These are phyloP conservation scores for Tylopilus sp. DNA, from an alignment of 1,284 basidiomycete genomes.

Conservation along the genomic window DNA sequence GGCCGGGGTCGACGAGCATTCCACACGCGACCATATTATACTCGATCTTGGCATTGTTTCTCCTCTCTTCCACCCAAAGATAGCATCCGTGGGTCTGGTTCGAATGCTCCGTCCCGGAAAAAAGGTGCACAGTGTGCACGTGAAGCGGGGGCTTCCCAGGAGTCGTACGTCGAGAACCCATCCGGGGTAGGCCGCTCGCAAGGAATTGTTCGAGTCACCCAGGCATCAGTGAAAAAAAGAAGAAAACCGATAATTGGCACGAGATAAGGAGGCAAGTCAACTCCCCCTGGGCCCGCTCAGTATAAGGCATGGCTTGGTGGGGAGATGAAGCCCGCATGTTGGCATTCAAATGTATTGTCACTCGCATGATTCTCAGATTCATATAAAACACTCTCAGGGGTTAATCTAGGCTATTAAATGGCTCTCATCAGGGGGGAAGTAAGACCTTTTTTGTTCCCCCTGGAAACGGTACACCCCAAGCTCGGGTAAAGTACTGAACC, in stretches of 20 bases:
- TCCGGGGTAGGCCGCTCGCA: not conserved
- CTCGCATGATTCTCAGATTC: constrained; percentile 11
- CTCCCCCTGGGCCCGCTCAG: not conserved
- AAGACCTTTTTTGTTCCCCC: not conserved
- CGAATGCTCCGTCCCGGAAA: not conserved
- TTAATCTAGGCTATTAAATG: not conserved
- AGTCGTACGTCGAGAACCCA: not conserved
- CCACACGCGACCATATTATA: too few species aligned
- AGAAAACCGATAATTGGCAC: not conserved
- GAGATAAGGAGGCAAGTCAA: not conserved
- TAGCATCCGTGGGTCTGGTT: constrained; percentile 9
- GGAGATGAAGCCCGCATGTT: constrained; percentile 7
- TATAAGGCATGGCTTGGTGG: not conserved
- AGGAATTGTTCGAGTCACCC: not conserved
- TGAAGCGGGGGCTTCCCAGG: not conserved
- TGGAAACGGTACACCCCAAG: not conserved
- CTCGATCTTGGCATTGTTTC: not conserved
- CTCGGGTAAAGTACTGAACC: not conserved
- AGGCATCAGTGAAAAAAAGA: too few species aligned
- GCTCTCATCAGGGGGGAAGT: not conserved
- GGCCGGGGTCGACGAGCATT: constrained; percentile 5
- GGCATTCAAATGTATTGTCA: not conserved
- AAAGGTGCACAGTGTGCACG: too few species aligned
- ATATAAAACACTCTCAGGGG: constrained; percentile 4
- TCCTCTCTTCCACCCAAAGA: constrained; percentile 14